These are phyloP conservation scores for Saturnispora halmiae DNA, from an alignment of 805 yeast genomes.

Conservation along the genomic window DNA sequence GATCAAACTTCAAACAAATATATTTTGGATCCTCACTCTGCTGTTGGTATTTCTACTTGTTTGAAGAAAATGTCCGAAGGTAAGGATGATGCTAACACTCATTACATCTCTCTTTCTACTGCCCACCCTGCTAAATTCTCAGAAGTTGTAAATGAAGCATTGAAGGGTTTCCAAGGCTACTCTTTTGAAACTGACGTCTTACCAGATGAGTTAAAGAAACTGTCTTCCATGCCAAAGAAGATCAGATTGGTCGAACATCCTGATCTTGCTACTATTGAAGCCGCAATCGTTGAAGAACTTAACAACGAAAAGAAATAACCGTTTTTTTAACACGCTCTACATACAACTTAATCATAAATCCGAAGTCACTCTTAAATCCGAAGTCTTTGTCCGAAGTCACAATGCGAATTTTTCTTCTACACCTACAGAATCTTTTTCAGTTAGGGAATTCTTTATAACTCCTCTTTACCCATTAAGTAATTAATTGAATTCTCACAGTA, in stretches of 20 bases:
- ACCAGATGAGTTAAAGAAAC: slow-evolving; percentile 74
- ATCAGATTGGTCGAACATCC: slow-evolving; percentile 62
- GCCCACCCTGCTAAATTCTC: slow-evolving; percentile 99
- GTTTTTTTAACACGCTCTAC: neutral
- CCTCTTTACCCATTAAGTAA: no score
- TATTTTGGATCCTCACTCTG: slow-evolving; percentile 91
- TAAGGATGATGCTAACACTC: slow-evolving; percentile 29
- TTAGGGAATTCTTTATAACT: no score
- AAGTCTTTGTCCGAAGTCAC: no score
- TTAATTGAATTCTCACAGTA: no score
- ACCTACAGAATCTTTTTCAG: no score
- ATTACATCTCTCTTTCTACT: slow-evolving; percentile 76
- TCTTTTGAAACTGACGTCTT: slow-evolving; percentile 82
- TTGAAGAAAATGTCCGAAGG: slow-evolving; percentile 44
- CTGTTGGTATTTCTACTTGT: slow-evolving; percentile 85
- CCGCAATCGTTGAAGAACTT: slow-evolving; percentile 65
- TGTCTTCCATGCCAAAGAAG: slow-evolving; percentile 65
- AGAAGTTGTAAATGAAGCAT: slow-evolving; percentile 84
- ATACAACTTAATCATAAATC: no score
- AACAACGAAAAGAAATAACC: slow-evolving; percentile 30
- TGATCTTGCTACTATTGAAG: slow-evolving; percentile 65
- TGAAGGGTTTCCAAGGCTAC: slow-evolving; percentile 57
- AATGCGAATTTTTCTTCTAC: no score
- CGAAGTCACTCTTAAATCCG: no score
- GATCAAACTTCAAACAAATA: slow-evolving; percentile 50